phyloP scores from a whole-genome alignment of 495 filamentous ascomycete species.

The Tuber brumale region DNA sequence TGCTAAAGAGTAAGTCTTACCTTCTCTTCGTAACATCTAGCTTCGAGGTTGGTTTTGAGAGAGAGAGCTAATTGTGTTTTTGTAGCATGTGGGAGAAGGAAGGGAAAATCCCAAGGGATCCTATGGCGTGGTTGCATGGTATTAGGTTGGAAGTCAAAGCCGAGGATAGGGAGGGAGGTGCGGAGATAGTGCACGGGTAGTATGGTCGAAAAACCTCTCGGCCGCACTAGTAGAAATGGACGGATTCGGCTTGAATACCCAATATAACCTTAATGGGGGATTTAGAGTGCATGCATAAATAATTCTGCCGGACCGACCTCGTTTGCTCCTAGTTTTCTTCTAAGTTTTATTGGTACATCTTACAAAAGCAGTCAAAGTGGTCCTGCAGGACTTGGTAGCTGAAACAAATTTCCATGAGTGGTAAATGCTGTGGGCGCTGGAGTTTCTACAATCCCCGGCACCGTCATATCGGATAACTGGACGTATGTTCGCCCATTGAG shows the following conservation, averaged over 20 bases:
- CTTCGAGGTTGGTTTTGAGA: neutral
- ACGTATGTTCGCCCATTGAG: neutral
- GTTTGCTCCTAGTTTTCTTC: neutral
- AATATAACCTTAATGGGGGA: neutral
- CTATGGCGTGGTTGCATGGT: conserved; percentile 34
- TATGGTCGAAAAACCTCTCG: neutral
- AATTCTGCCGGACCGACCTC: neutral
- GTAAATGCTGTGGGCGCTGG: no score
- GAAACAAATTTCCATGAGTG: neutral
- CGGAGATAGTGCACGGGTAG: neutral
- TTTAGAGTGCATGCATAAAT: neutral
- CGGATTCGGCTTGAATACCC: neutral
- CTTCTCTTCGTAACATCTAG: neutral
- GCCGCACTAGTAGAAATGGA: neutral
- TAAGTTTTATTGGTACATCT: neutral
- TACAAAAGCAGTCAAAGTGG: neutral
- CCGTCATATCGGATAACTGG: neutral
- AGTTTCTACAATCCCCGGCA: neutral
- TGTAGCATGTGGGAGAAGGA: conserved; percentile 2
- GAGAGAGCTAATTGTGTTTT: neutral
- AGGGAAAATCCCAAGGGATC: conserved; percentile 12
- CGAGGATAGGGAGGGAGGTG: conserved; percentile 1
- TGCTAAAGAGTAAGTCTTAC: conserved; percentile 15
- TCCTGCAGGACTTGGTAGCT: neutral
- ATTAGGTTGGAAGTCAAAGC: conserved; percentile 17